Evolutionary conservation across 2,329 filamentous ascomycete species (phyloP).

Genomic region (Trichoderma oligosporum): DNA sequence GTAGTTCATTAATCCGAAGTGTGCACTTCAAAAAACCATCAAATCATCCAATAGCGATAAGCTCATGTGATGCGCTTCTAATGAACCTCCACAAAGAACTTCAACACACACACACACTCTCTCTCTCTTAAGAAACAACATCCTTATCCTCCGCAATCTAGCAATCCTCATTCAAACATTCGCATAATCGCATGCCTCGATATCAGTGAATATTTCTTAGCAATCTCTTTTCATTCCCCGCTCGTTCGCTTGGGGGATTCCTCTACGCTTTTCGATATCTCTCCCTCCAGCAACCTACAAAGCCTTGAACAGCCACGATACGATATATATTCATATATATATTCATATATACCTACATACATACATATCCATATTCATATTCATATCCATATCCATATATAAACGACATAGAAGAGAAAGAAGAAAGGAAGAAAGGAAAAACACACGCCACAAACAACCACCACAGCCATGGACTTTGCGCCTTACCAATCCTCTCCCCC

Average conservation of each 20-base stretch:
- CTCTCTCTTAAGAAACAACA: neutral
- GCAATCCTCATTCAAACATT: neutral
- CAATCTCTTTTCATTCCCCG: neutral
- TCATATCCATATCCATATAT: neutral
- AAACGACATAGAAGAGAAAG: neutral
- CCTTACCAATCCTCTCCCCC: constrained; percentile 93
- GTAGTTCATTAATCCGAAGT: neutral
- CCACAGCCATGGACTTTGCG: constrained; percentile 76
- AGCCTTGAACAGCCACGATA: neutral
- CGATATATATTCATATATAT: neutral
- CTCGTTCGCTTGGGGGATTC: too few relatives aligned
- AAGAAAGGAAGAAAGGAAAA: neutral
- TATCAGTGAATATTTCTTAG: neutral
- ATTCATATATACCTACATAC: neutral
- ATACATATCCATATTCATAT: neutral
- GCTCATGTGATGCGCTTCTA: neutral
- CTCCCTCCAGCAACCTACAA: neutral
- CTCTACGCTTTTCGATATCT: neutral
- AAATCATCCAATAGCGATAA: neutral
- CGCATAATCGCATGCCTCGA: neutral
- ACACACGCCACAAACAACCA: too few relatives aligned
- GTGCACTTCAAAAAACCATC: neutral
- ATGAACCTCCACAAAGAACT: neutral
- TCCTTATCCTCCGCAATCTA: neutral
- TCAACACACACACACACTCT: neutral